phyloP scores from a whole-genome alignment of 768 basidiomycete genomes.

The Auricularia sp. region DNA sequence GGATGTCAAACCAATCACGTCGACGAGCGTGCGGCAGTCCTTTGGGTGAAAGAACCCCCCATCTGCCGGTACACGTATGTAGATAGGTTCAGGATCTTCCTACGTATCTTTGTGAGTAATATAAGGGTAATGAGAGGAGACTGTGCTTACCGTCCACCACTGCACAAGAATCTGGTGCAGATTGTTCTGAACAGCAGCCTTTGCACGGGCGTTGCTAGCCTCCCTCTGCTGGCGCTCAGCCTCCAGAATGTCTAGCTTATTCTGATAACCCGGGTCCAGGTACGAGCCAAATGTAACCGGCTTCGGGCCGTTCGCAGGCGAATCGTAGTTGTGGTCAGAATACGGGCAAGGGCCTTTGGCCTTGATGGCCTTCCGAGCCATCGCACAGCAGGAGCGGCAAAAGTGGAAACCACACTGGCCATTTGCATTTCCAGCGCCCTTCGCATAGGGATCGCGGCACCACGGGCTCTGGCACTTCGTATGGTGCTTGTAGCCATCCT shows the following conservation, averaged over 20 bases:
- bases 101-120: neutral
- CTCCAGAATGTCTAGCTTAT: neutral
- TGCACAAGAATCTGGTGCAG: neutral
- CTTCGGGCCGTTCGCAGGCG: neutral
- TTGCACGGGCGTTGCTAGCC: neutral
- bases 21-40: neutral
- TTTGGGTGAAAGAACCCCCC: neutral
- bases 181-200: neutral
- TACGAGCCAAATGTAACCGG: neutral
- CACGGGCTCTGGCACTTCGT: neutral
- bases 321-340: neutral
- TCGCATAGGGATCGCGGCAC: neutral
- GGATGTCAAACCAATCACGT: neutral
- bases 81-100: neutral
- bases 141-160: neutral
- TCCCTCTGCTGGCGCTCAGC: neutral
- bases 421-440: neutral
- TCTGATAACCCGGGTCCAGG: neutral
- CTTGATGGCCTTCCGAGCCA: neutral
- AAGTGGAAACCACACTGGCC: neutral
- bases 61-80: neutral
- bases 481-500: neutral
- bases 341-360: neutral
- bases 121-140: neutral
- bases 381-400: neutral